Evolutionary conservation across 2,329 filamentous ascomycete genomes (phyloP).

Genomic region (Aquanectria penicillioides): DNA sequence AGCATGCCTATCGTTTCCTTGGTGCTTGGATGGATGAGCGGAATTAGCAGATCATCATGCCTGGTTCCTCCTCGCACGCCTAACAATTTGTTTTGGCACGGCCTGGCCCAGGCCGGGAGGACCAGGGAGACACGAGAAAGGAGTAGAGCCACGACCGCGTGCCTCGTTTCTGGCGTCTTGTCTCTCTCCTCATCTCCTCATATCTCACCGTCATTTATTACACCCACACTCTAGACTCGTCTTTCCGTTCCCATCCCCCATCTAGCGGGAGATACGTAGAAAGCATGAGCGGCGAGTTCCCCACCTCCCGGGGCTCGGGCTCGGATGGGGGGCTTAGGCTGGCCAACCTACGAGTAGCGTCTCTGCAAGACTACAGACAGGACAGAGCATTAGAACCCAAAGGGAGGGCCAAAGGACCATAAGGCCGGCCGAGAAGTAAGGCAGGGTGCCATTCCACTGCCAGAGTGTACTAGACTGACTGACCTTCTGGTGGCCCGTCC

Average conservation of each 20-base stretch:
- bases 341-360: neutral
- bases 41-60: slow-evolving; percentile 20
- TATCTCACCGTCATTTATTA: slow-evolving; percentile 17
- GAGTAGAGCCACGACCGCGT: neutral
- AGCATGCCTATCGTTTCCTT: slow-evolving; percentile 16
- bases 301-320: slow-evolving; percentile 17
- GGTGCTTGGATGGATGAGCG: slow-evolving; percentile 16
- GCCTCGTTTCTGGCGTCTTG: slow-evolving; percentile 2
- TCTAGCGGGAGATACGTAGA: slow-evolving; percentile 7
- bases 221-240: slow-evolving; percentile 19
- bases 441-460: neutral
- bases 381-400: neutral
- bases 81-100: slow-evolving; percentile 1
- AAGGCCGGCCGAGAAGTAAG: neutral
- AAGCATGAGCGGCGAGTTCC: slow-evolving; percentile 16
- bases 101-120: neutral
- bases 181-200: slow-evolving; percentile 19
- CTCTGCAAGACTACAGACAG: neutral
- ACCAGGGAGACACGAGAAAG: slow-evolving; percentile 2
- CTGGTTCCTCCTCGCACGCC: slow-evolving; percentile 10
- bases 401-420: neutral
- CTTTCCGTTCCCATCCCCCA: slow-evolving; percentile 21
- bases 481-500: slow-evolving; percentile 22
- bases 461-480: slow-evolving; percentile 13
- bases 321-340: slow-evolving; percentile 12